Evolutionary conservation across 2,329 filamentous ascomycete species (phyloP).

Genomic region (Chrysoporthe puriensis): DNA sequence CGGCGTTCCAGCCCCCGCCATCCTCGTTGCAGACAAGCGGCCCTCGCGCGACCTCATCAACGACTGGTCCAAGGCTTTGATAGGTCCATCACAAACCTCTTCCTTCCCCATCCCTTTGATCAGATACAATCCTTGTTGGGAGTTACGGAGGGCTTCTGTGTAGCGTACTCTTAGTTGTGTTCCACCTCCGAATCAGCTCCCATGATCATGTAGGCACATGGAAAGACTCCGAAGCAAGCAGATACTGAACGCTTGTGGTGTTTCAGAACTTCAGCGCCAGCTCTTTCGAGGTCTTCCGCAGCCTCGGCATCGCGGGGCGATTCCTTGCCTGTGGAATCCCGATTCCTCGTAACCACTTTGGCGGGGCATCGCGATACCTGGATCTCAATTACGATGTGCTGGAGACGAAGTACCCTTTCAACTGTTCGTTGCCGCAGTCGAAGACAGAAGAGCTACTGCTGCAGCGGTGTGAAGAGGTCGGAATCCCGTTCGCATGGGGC

Average conservation of each 20-base stretch:
- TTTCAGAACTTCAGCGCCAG: slow-evolving; percentile 17
- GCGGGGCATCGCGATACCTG: slow-evolving; percentile 3
- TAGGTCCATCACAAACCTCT: background rate
- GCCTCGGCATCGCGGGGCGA: slow-evolving; percentile 19
- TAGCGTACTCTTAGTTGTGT: background rate
- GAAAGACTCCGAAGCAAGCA: background rate
- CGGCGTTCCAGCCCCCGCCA: slow-evolving; percentile 11
- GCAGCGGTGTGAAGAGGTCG: slow-evolving; percentile 21
- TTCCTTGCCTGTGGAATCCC: slow-evolving; percentile 13
- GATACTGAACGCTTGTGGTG: background rate
- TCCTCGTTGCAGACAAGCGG: slow-evolving; percentile 22
- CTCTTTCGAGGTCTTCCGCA: slow-evolving; percentile 24
- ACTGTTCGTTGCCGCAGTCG: slow-evolving; percentile 14
- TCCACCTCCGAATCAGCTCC: background rate
- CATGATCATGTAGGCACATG: background rate
- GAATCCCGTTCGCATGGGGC: slow-evolving; percentile 18
- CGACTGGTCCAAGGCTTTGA: slow-evolving; percentile 14
- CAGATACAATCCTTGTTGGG: background rate
- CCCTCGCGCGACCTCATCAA: background rate
- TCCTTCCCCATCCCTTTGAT: background rate
- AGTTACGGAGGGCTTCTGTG: background rate
- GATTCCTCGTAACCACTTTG: slow-evolving; percentile 13
- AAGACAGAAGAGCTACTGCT: slow-evolving; percentile 16
- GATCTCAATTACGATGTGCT: slow-evolving; percentile 24
- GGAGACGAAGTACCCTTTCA: slow-evolving; percentile 25